Evolutionary conservation across 208 protist species (phyloP).

Genomic region (Kentomonas sorsogonicus): DNA sequence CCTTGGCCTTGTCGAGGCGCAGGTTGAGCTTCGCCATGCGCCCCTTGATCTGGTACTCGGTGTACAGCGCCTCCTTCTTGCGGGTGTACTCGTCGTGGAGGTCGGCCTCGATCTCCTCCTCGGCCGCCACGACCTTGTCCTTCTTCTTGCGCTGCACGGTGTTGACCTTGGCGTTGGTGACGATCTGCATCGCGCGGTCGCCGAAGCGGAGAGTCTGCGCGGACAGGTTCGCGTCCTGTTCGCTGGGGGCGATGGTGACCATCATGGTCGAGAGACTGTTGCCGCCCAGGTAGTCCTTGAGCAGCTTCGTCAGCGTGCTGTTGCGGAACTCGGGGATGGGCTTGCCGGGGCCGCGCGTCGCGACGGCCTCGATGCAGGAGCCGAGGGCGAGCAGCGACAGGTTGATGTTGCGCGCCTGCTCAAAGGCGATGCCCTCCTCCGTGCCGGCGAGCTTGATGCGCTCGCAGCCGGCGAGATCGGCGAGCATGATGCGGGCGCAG

Average conservation of each 20-base stretch:
- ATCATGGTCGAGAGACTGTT: constrained; percentile 85
- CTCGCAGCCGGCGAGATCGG: constrained; percentile 80
- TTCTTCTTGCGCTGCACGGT: constrained; percentile 45
- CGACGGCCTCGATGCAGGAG: constrained; percentile 78
- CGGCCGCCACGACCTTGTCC: constrained; percentile 30
- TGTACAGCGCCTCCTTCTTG: constrained; percentile 72
- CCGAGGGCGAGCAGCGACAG: constrained; percentile 73
- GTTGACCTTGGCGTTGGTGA: constrained; percentile 75
- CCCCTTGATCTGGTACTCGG: constrained; percentile 65
- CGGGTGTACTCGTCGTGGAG: constrained; percentile 57
- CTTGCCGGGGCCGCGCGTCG: constrained; percentile 29
- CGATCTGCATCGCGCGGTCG: constrained; percentile 82
- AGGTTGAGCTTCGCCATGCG: constrained; percentile 55
- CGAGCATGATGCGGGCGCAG: constrained; percentile 48
- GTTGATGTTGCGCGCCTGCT: constrained; percentile 85
- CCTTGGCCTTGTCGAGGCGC: constrained; percentile 40
- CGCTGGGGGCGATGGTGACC: constrained; percentile 70
- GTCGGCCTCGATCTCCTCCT: constrained; percentile 31
- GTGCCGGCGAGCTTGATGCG: constrained; percentile 73
- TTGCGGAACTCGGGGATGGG: constrained; percentile 80
- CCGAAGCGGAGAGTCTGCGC: constrained; percentile 84
- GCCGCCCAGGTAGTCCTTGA: constrained; percentile 83
- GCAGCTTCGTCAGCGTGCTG: constrained; percentile 79
- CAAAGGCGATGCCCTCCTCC: constrained; percentile 61
- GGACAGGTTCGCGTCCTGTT: constrained; percentile 66